Percentiles rank a stretch among this genome's conserved stretches.
Conservation (phyloP, 2,329 filamentous ascomycete genomes). For the Mollisia scopiformis region DNA sequence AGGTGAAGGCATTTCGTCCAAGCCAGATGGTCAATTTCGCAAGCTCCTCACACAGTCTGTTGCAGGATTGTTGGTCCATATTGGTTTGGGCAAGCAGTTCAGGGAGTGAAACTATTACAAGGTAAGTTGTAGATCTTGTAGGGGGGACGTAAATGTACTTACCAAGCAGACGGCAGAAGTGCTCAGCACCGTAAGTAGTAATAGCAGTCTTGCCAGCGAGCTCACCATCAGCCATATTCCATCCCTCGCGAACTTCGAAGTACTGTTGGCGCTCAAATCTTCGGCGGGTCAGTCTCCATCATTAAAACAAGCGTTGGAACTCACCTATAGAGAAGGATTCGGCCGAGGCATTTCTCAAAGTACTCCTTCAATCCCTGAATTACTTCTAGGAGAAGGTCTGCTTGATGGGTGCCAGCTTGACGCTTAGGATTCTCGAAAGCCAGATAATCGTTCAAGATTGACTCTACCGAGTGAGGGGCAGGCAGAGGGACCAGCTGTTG, state of each 20-base stretch:
- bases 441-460: conserved; percentile 82
- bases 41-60: conserved; percentile 85
- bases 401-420: conserved; percentile 67
- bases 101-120: conserved; percentile 75
- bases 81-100: conserved; percentile 97
- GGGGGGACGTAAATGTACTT: conserved; percentile 38
- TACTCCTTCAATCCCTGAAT: conserved; percentile 87
- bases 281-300: conserved; percentile 27
- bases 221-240: conserved; percentile 63
- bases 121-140: conserved; percentile 13
- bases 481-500: conserved; percentile 87
- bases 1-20: conserved; percentile 67
- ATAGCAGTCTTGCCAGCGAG: conserved; percentile 71
- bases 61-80: conserved; percentile 92
- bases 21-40: conserved; percentile 87
- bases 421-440: conserved; percentile 70
- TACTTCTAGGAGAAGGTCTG: conserved; percentile 89
- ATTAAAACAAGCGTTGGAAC: neutral
- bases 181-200: conserved; percentile 92
- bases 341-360: conserved; percentile 87
- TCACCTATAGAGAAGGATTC: conserved; percentile 82
- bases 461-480: conserved; percentile 71
- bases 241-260: conserved; percentile 72
- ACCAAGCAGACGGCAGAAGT: conserved; percentile 89
- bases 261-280: conserved; percentile 93